Conservation (phyloP, 352 stramenopile genomes). For the Phytophthora meadii region DNA sequence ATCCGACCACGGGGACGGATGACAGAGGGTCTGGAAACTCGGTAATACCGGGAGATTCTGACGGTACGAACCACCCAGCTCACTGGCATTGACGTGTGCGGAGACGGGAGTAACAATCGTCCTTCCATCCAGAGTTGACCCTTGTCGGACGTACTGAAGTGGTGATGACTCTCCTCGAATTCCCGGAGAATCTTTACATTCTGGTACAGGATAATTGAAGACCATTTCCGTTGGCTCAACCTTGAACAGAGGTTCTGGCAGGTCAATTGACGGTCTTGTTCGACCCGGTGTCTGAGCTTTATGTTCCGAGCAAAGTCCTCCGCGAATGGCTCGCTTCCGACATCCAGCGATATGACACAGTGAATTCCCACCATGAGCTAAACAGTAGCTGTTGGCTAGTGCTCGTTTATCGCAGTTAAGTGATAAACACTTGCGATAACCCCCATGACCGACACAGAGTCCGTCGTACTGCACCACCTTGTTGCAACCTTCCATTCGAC, state of each 20-base stretch:
- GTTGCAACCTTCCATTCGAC: slow-evolving; percentile 50
- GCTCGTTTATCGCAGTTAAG: slow-evolving; percentile 55
- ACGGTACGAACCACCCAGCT: slow-evolving; percentile 1
- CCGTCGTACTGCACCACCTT: slow-evolving; percentile 73
- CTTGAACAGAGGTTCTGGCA: slow-evolving; percentile 18
- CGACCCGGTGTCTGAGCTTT: slow-evolving; percentile 13
- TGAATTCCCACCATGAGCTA: slow-evolving; percentile 53
- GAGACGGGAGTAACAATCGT: slow-evolving; percentile 32
- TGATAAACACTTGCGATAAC: slow-evolving; percentile 59
- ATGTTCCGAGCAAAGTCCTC: slow-evolving; percentile 48
- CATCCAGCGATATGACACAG: slow-evolving; percentile 38
- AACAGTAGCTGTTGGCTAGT: slow-evolving; percentile 57
- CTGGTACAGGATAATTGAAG: slow-evolving; percentile 1
- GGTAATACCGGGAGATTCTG: slow-evolving; percentile 31
- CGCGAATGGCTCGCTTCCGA: slow-evolving; percentile 46
- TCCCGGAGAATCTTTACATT: slow-evolving; percentile 12
- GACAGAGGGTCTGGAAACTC: slow-evolving; percentile 31
- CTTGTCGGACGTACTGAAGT: slow-evolving; percentile 26
- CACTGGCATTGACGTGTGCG: slow-evolving; percentile 24
- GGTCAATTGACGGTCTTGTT: slow-evolving; percentile 23
- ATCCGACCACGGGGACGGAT: slow-evolving; percentile 18
- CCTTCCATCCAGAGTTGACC: slow-evolving; percentile 6
- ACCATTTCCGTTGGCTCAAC: slow-evolving; percentile 16
- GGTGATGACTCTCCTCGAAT: slow-evolving; percentile 7
- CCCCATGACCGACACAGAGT: slow-evolving; percentile 61